Conservation (phyloP, 305 asterid species). For the Fraxinus nigra region DNA sequence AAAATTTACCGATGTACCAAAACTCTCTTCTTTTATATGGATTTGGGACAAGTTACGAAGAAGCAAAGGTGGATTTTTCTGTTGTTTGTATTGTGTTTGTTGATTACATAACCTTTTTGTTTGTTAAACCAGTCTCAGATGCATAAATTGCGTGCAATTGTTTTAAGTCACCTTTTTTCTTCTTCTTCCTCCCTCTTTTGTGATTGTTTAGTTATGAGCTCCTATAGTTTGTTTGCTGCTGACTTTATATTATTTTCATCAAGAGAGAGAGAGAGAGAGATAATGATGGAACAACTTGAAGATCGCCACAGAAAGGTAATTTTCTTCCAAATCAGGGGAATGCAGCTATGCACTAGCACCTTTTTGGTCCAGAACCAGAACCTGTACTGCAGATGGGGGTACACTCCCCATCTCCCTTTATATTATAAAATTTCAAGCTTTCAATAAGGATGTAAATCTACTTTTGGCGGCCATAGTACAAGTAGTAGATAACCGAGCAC, state of each 20-base stretch:
- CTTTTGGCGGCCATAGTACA: no score
- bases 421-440: no score
- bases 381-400: no score
- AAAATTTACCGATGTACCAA: neutral
- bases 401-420: no score
- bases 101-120: neutral
- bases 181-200: neutral
- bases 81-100: neutral
- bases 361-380: no score
- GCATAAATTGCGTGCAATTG: neutral
- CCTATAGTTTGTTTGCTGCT: neutral
- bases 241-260: no score
- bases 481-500: neutral
- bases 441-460: no score
- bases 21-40: neutral
- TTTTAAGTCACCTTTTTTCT: no score
- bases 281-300: constrained; percentile 81
- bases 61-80: neutral
- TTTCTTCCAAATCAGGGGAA: constrained; percentile 51
- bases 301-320: constrained; percentile 82
- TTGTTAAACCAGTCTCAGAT: neutral
- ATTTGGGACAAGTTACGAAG: neutral
- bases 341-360: constrained; percentile 1
- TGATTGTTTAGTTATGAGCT: neutral
- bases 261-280: constrained; percentile 40